Base-by-base conservation (phyloP, 768 basidiomycete species). In the Serendipita sp. region DNA sequence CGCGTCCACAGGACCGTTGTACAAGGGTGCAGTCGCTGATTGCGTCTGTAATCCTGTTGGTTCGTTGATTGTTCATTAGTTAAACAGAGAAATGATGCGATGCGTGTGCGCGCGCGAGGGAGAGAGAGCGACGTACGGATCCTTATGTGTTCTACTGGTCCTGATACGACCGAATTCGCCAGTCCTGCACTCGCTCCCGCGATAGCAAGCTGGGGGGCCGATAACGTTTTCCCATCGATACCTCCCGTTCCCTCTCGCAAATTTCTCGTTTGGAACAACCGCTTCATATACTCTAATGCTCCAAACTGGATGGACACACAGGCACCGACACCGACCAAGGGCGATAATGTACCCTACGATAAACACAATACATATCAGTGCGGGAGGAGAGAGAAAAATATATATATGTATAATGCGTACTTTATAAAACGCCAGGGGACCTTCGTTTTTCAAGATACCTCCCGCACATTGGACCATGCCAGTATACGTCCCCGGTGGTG, bases 221-320 rank as follows among this genome's bases (percentile, higher is more conserved):
- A 77, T 13, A 93, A 78, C 11, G 73, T 73, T 68, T 76, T 78
- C 3, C 89, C 86, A n/a, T 79, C 79, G 34, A 78, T 74, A 3
- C 89, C 85, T 17, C 88, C 89, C 3, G 69, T 70, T 28, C 87
- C 87, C 2, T 71, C 71, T 7, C 72, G 71, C 51, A 79, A 62
- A 69, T 94, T 94, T 64, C 78, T 78, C 42, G 72, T 69, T 2
- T 82, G 81, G 68, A 94, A 93, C 67, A 78, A 76, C 17, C 93
- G 83, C 72, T 97, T 97, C 53, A 84, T 77, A 66, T 82, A 84
- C 73, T 95, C 92, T 63, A 97, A 78, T 30, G 83, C 90, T 63
- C 84, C 93, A 70, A 97, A 97, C 71, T 97, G 93, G 70, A 97
- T 97, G 11, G 92, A 94, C 3, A 97, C 93, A 69, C 93, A 97